A percentile compares a stretch with the other conserved stretches of the same genome.
phyloP scores from a whole-genome alignment of 768 basidiomycete species.

The Coprinellus micaceus region DNA sequence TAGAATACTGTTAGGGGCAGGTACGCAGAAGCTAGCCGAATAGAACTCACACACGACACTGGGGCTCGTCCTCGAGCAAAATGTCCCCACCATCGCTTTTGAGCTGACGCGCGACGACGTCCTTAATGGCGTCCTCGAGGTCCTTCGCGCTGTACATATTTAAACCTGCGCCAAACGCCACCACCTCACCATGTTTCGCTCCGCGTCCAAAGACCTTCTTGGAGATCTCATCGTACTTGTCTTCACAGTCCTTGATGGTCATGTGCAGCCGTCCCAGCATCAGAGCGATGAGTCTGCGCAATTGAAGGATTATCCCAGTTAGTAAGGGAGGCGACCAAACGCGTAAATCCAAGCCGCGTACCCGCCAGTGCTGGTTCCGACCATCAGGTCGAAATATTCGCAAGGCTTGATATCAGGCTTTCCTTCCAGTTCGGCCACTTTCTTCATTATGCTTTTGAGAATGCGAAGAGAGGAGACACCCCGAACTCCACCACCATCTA shows the following conservation, averaged over 20 bases:
- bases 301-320: not conserved
- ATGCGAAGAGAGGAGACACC: slow-evolving; percentile 30
- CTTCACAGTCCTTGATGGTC: slow-evolving; percentile 28
- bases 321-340: too few species aligned
- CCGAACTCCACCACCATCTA: slow-evolving; percentile 35
- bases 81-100: slow-evolving; percentile 20
- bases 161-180: slow-evolving; percentile 16
- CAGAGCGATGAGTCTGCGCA: slow-evolving; percentile 27
- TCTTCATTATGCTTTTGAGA: slow-evolving; percentile 28
- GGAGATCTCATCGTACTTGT: slow-evolving; percentile 23
- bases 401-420: slow-evolving; percentile 23
- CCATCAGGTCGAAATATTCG: slow-evolving; percentile 34
- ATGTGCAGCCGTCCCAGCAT: slow-evolving; percentile 35
- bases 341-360: too few species aligned
- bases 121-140: slow-evolving; percentile 24
- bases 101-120: slow-evolving; percentile 19
- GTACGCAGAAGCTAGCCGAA: not conserved
- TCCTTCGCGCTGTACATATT: slow-evolving; percentile 17
- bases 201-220: slow-evolving; percentile 23
- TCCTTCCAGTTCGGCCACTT: slow-evolving; percentile 14
- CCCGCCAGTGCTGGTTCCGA: slow-evolving; percentile 23
- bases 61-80: slow-evolving; percentile 19
- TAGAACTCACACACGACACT: slow-evolving; percentile 28
- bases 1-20: not conserved
- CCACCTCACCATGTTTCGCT: slow-evolving; percentile 13